A percentile compares a stretch with the other conserved stretches of the same genome.
Conservation (phyloP, 169 alveolate species). For the Ophryocystis elektroscirrha region DNA sequence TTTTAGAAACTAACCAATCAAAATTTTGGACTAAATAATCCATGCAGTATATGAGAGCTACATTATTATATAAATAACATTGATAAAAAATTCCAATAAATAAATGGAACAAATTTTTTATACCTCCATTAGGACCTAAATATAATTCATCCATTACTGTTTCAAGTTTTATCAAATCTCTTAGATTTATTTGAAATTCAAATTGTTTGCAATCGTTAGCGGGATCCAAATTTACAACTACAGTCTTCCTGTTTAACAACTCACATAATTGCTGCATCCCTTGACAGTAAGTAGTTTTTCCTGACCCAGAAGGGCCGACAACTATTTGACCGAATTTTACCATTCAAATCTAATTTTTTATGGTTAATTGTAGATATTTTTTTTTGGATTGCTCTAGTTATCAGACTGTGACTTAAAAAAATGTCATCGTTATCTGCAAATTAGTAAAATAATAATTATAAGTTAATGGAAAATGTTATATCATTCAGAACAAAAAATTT, state of each 20-base stretch:
- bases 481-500: too few species aligned
- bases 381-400: too few species aligned
- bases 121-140: constrained; percentile 81
- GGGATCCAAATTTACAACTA: constrained; percentile 66
- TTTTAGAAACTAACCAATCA: constrained; percentile 61
- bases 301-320: constrained; percentile 82
- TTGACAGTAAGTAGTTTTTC: constrained; percentile 69
- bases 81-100: not conserved
- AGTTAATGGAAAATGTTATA: too few species aligned
- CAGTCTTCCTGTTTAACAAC: constrained; percentile 39
- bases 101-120: too few species aligned
- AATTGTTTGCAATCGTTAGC: constrained; percentile 56
- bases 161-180: constrained; percentile 52
- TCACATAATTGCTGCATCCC: constrained; percentile 55
- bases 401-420: too few species aligned
- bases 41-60: constrained; percentile 66
- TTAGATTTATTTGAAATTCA: constrained; percentile 52
- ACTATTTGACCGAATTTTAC: constrained; percentile 59
- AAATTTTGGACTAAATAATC: constrained; percentile 60
- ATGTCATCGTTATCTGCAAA: too few species aligned
- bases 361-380: too few species aligned
- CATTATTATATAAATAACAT: not conserved
- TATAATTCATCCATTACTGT: constrained; percentile 52
- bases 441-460: too few species aligned
- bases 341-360: constrained; percentile 2